These are phyloP conservation scores for Leccinum fibrillosum DNA, from an alignment of 768 basidiomycete species.

Conservation along the genomic window DNA sequence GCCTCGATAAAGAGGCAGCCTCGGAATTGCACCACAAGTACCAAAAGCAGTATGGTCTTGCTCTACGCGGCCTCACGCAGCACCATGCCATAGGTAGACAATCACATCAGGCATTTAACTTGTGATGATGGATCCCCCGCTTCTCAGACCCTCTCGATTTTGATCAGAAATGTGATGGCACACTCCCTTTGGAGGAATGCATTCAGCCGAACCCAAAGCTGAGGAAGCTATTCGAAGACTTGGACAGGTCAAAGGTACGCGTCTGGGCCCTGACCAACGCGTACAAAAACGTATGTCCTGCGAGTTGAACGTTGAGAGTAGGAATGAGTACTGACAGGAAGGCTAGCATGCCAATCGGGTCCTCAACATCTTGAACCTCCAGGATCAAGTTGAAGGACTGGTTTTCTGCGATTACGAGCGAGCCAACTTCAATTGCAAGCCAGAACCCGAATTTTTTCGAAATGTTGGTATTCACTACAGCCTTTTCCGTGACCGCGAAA, in stretches of 20 bases:
- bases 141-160: constrained; percentile 78
- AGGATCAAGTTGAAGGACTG: constrained; percentile 70
- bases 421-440: constrained; percentile 74
- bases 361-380: constrained; percentile 65
- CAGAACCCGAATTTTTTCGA: constrained; percentile 68
- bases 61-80: constrained; percentile 70
- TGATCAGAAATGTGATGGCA: constrained; percentile 78
- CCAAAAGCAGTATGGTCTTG: constrained; percentile 79
- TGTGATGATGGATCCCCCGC: not conserved
- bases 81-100: constrained; percentile 72
- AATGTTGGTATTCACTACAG: constrained; percentile 39
- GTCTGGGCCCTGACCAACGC: constrained; percentile 90
- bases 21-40: constrained; percentile 67
- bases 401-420: constrained; percentile 76
- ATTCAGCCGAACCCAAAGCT: constrained; percentile 61
- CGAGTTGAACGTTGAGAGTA: constrained; percentile 12
- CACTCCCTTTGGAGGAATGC: constrained; percentile 78
- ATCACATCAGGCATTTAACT: not conserved
- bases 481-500: not conserved
- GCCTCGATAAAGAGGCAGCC: constrained; percentile 66
- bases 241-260: constrained; percentile 71
- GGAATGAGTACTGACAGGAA: constrained; percentile 5
- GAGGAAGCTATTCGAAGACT: constrained; percentile 69
- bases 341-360: constrained; percentile 78
- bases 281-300: constrained; percentile 56